Base-by-base conservation (phyloP, 2,329 filamentous ascomycete species). In the Pseudogymnoascus sp. region DNA sequence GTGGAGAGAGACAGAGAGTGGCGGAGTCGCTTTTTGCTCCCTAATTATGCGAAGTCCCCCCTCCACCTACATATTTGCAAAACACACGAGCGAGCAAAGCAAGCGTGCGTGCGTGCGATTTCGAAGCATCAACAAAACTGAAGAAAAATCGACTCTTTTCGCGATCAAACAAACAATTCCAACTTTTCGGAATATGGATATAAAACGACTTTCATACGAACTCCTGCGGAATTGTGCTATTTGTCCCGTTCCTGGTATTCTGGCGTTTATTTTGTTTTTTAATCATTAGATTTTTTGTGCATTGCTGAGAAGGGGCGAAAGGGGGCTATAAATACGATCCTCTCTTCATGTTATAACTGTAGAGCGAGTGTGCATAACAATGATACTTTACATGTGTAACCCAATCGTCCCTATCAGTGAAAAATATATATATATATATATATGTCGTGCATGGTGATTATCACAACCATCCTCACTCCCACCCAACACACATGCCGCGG, bases 331-430 rank as follows among this genome's bases (percentile, higher is more conserved):
- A 52, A 52, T 52, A 52, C 30, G 45, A 52, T 52, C n/a, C 45
- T 30, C 45, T 52, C 45, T 52, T 52, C 45, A 52, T 52, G 45
- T 52, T 18, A 52, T 52, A 52, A 30, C 45, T 52, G 45, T 52
- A 52, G 45, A 52, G 45, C 45, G 45, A 52, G 45, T 52, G 45
- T 52, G 45, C 45, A 52, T 52, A 52, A 52, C 45, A 52, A 52
- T 52, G 45, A 30, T 52, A 52, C 45, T 52, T 52, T 52, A 52
- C 45, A 52, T 52, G 45, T 52, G 45, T 52, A 52, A 52, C 4
- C 26, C 30, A 38, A 18, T 30, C 4, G 26, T 30, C n/a, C 5
- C 4, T 1, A 28, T 23, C 3, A 18, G 23, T 30, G 45, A 52
- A 2, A 9, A 18, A 52, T n/a, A n/a, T n/a, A n/a, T n/a, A n/a